Base-by-base conservation (phyloP, 208 protist genomes). In the Herpetomonas samuelpessoai region DNA sequence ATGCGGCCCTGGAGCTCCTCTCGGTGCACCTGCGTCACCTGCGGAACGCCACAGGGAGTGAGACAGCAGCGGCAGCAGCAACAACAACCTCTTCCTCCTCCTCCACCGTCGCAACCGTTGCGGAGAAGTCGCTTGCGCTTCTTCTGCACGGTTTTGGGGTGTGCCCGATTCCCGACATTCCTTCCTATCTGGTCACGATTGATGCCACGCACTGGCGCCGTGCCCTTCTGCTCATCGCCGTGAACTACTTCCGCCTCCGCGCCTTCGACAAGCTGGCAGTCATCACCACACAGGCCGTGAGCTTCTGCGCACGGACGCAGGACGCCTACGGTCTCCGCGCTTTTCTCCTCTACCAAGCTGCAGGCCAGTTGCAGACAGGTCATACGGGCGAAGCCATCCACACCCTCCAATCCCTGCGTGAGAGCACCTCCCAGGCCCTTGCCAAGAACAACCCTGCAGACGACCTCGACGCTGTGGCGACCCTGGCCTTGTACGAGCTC, bases 171-270 rank as follows among this genome's bases (percentile, higher is more conserved):
- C 38, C 65, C 28, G 16, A 53, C 26, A 57, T 61, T 1, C 77
- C 82, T 28, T 85, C 82, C 2, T 85, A 61, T 51, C 57, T 85
- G 3, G 61, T 81, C 57, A 74, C 77, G 25, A 51, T 83, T 9
- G 28, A 27, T 21, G 73, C 82, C 57, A 74, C 57, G 1, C 74
- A 83, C 57, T 82, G 73, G 76, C 81, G 77, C 38, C 59, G 69
- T 12, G 68, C 81, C 27, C 71, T 81, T 41, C 62, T 62, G 30
- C 49, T 68, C 4, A 57, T 81, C 53, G 62, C 64, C 4, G 38
- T 66, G 16, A 70, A 67, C 53, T 76, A 81, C 62, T 57, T 88
- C 24, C 71, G 75, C 7, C 54, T 84, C 18, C 67, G 68, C 18
- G 62, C 66, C 38, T 78, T 76, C 57, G 31, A 30, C 0, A 57